Conservation (phyloP, 2,329 filamentous ascomycete genomes). For the Colletotrichum cuscutae region DNA sequence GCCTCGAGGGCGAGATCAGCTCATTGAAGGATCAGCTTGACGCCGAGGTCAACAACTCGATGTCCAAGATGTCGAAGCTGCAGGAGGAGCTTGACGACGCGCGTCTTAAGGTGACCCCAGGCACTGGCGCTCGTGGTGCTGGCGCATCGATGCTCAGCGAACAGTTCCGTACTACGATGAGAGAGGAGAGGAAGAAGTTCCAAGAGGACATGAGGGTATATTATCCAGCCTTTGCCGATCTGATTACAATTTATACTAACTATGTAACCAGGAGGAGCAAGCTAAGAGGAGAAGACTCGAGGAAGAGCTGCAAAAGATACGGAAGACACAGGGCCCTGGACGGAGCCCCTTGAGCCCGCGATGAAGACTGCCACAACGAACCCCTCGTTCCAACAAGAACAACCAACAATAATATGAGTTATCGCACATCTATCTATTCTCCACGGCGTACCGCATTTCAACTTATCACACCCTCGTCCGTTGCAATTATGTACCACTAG, state of each 20-base stretch:
- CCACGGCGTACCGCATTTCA: neutral
- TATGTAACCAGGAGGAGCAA: slow-evolving; percentile 59
- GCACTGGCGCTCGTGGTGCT: slow-evolving; percentile 48
- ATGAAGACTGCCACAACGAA: slow-evolving; percentile 28
- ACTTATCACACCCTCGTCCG: neutral
- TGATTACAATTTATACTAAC: slow-evolving; percentile 43
- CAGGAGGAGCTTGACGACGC: slow-evolving; percentile 64
- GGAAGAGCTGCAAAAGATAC: slow-evolving; percentile 59
- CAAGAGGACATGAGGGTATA: slow-evolving; percentile 64
- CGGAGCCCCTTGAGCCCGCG: slow-evolving; percentile 56
- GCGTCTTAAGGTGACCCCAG: slow-evolving; percentile 53
- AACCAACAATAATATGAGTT: neutral
- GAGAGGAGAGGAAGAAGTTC: slow-evolving; percentile 67
- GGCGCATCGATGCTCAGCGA: slow-evolving; percentile 65
- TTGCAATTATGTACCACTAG: neutral
- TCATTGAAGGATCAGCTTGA: slow-evolving; percentile 52
- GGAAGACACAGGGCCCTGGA: slow-evolving; percentile 52
- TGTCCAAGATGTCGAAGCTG: slow-evolving; percentile 51
- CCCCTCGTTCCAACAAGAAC: neutral
- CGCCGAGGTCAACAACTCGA: slow-evolving; percentile 49
- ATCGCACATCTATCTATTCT: neutral
- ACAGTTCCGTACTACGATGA: slow-evolving; percentile 66
- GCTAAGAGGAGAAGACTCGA: slow-evolving; percentile 58
- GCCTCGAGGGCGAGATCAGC: slow-evolving; percentile 52
- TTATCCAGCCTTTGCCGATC: neutral